Percentiles rank a stretch among this genome's conserved stretches.
phyloP scores from a whole-genome alignment of 495 filamentous ascomycete species.

The Pseudomonodictys pantanalensis region DNA sequence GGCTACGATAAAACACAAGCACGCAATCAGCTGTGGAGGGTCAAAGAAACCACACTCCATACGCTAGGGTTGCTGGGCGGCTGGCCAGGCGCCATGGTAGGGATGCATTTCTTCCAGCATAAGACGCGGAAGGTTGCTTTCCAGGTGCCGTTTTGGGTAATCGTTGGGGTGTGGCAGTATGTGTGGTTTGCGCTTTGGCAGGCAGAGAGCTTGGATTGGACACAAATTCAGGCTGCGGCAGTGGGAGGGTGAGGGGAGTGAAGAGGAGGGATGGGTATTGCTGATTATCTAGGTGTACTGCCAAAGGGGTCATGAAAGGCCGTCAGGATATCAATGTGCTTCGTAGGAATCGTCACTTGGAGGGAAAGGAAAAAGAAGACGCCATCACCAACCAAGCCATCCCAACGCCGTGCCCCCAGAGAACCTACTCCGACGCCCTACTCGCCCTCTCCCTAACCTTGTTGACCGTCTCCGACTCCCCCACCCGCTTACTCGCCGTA shows the following conservation, averaged over 20 bases:
- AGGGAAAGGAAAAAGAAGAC: too few relatives aligned
- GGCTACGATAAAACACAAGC: conserved; percentile 31
- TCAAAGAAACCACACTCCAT: conserved; percentile 26
- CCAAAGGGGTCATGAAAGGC: too few relatives aligned
- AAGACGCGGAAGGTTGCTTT: conserved; percentile 30
- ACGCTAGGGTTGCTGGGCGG: conserved; percentile 24
- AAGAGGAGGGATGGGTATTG: not conserved
- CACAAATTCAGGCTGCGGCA: not conserved
- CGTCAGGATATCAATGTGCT: too few relatives aligned
- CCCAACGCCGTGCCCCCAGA: not conserved
- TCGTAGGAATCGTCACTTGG: too few relatives aligned
- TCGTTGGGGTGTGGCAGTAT: conserved; percentile 22
- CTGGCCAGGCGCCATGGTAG: conserved; percentile 31
- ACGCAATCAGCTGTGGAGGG: conserved; percentile 20
- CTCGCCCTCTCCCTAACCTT: not conserved
- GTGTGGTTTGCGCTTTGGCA: conserved; percentile 27
- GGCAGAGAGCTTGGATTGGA: not conserved
- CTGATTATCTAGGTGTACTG: not conserved
- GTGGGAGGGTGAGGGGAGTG: not conserved
- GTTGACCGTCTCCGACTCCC: not conserved
- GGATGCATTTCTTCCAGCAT: conserved; percentile 29
- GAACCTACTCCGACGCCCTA: not conserved
- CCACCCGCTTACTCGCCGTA: not conserved
- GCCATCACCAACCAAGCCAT: too few relatives aligned
- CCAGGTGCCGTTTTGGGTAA: conserved; percentile 26